Evolutionary conservation across 2,329 filamentous ascomycete species (phyloP).

Genomic region (Podosphaera xanthii): DNA sequence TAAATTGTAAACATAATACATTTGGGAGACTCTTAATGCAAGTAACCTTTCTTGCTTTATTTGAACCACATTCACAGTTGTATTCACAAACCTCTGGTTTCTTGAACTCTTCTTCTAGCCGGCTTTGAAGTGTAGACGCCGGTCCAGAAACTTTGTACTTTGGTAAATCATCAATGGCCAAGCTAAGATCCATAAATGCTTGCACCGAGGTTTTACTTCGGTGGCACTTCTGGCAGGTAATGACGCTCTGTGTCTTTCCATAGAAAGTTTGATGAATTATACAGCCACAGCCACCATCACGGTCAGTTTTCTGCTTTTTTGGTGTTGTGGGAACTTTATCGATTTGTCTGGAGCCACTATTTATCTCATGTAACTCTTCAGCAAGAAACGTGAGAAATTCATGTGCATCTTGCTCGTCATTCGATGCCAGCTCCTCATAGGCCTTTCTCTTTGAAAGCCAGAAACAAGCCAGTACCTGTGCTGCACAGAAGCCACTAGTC

Average conservation of each 20-base stretch:
- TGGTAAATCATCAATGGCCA: conserved; percentile 56
- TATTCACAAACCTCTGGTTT: conserved; percentile 76
- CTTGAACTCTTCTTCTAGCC: conserved; percentile 69
- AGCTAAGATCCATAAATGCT: conserved; percentile 72
- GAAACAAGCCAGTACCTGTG: conserved; percentile 70
- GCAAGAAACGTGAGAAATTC: conserved; percentile 93
- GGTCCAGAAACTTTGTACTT: conserved; percentile 35
- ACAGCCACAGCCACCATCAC: conserved; percentile 41
- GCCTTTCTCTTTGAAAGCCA: conserved; percentile 65
- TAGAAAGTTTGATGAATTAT: conserved; percentile 90
- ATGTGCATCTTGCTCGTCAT: conserved; percentile 89
- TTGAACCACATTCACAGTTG: conserved; percentile 58
- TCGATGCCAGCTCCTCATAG: conserved; percentile 59
- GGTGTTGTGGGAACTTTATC: conserved; percentile 9
- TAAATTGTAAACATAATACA: conserved; percentile 77
- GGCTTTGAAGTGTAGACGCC: conserved; percentile 41
- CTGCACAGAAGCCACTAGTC: conserved; percentile 73
- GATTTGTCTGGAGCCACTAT: conserved; percentile 28
- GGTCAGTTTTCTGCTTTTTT: conserved; percentile 9
- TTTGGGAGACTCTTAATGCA: conserved; percentile 70
- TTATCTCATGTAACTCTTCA: conserved; percentile 71
- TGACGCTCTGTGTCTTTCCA: conserved; percentile 72
- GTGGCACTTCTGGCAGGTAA: conserved; percentile 72
- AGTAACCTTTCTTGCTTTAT: conserved; percentile 65
- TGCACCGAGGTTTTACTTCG: conserved; percentile 67